A percentile compares a stretch with the other conserved stretches of the same genome.
Conservation (phyloP, 176 grass and related monocot species). For the Juncus effusus region DNA sequence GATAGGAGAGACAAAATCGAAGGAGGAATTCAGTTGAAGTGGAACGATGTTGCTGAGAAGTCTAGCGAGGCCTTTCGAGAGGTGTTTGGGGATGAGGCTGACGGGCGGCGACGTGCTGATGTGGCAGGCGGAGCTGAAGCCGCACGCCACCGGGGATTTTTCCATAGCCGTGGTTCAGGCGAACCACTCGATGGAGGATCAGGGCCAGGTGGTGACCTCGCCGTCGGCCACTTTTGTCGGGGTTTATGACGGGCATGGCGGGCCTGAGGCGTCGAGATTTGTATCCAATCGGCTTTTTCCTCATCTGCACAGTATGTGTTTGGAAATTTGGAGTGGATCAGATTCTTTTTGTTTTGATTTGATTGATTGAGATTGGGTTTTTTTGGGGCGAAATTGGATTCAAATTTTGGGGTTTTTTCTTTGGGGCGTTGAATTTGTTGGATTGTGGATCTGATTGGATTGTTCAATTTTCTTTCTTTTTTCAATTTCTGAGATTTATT, state of each 20-base stretch:
- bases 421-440: neutral
- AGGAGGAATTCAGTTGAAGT: neutral
- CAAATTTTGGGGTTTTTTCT: constrained; percentile 3
- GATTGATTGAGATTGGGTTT: constrained; percentile 10
- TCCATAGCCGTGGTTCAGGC: constrained; percentile 90
- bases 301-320: constrained; percentile 52
- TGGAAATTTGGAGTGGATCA: neutral
- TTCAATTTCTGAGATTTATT: too few relatives aligned
- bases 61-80: constrained; percentile 46
- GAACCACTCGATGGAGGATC: constrained; percentile 72
- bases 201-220: constrained; percentile 86
- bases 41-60: constrained; percentile 16
- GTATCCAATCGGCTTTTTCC: constrained; percentile 58
- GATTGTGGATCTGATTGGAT: too few relatives aligned
- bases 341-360: neutral
- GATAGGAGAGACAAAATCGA: neutral
- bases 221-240: constrained; percentile 60
- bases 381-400: neutral
- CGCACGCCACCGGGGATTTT: constrained; percentile 84
- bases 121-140: constrained; percentile 78
- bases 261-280: constrained; percentile 71
- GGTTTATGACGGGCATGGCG: constrained; percentile 79
- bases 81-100: constrained; percentile 50
- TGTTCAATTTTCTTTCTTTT: too few relatives aligned
- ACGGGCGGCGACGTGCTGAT: constrained; percentile 62